Evolutionary conservation across 768 basidiomycete species (phyloP).

Genomic region (Austroboletus eburneus): DNA sequence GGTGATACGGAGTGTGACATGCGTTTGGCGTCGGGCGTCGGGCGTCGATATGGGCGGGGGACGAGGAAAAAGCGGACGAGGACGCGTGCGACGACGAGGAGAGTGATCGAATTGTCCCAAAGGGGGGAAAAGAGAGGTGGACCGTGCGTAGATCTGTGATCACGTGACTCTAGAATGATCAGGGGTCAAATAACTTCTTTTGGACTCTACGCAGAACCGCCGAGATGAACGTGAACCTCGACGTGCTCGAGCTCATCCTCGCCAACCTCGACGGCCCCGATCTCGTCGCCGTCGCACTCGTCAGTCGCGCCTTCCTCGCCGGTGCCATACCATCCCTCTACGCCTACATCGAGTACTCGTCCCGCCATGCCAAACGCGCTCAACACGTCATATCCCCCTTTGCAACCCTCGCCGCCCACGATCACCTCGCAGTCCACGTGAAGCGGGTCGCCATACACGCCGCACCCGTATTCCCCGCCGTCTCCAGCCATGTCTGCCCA

Average conservation of each 20-base stretch:
- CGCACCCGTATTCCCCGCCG: slow-evolving; percentile 41
- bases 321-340: slow-evolving; percentile 65
- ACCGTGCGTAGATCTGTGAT: slow-evolving; percentile 16
- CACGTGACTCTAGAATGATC: slow-evolving; percentile 12
- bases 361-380: slow-evolving; percentile 53
- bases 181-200: slow-evolving; percentile 9
- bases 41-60: slow-evolving; percentile 3
- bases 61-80: neutral
- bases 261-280: slow-evolving; percentile 47
- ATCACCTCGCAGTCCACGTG: slow-evolving; percentile 53
- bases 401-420: slow-evolving; percentile 49
- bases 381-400: slow-evolving; percentile 55
- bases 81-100: slow-evolving; percentile 22
- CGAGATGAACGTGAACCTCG: slow-evolving; percentile 64
- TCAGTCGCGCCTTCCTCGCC: slow-evolving; percentile 61
- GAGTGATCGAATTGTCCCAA: slow-evolving; percentile 19
- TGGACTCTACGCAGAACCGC: neutral
- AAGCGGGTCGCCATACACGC: slow-evolving; percentile 53
- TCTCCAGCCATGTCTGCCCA: slow-evolving; percentile 33
- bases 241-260: slow-evolving; percentile 71
- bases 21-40: neutral
- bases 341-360: slow-evolving; percentile 48
- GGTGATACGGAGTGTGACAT: slow-evolving; percentile 33
- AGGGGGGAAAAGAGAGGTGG: slow-evolving; percentile 12
- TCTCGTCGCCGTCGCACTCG: slow-evolving; percentile 57